Conservation (phyloP, 2,329 filamentous ascomycete species). For the Alternaria sp. region DNA sequence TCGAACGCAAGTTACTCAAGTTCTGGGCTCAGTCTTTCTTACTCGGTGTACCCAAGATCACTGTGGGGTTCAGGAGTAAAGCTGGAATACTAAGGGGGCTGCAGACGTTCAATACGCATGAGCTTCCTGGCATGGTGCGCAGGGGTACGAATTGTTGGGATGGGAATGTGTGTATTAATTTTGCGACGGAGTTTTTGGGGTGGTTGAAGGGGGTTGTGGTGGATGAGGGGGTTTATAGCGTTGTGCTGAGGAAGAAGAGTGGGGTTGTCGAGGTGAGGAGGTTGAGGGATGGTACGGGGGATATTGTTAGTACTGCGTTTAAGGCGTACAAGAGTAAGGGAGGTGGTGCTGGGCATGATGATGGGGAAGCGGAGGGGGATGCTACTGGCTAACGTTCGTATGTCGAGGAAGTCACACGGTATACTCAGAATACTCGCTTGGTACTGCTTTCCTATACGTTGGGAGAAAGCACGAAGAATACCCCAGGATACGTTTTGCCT, state of each 20-base stretch:
- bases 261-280: conserved; percentile 76
- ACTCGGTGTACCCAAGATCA: conserved; percentile 88
- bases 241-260: conserved; percentile 71
- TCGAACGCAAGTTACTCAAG: conserved; percentile 90
- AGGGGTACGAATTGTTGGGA: conserved; percentile 80
- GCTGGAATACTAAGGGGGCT: conserved; percentile 75
- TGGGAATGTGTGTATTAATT: conserved; percentile 93
- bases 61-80: conserved; percentile 85
- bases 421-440: neutral
- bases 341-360: neutral
- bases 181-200: conserved; percentile 78
- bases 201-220: conserved; percentile 73
- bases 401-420: neutral
- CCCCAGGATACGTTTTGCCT: neutral
- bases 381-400: neutral
- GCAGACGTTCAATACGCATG: conserved; percentile 81
- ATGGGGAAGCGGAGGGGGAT: neutral
- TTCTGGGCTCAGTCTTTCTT: conserved; percentile 98
- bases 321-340: conserved; percentile 68
- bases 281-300: conserved; percentile 78
- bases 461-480: neutral
- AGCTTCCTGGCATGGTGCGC: conserved; percentile 79
- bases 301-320: conserved; percentile 80
- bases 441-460: neutral
- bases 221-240: conserved; percentile 81